Base-by-base conservation (phyloP, 2,329 filamentous ascomycete species). In the Gnomoniopsis smithogilvyi region DNA sequence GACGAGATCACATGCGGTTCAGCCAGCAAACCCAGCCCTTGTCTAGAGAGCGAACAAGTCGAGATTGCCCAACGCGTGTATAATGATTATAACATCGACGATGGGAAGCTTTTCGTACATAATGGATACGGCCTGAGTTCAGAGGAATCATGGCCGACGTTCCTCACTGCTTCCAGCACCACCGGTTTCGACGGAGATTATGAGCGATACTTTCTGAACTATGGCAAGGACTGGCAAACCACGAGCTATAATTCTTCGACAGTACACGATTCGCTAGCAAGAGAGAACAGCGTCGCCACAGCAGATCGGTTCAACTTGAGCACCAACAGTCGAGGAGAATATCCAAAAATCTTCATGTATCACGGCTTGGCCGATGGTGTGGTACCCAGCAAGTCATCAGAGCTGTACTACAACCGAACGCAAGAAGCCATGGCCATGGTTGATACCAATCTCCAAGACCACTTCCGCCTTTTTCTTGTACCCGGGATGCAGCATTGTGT, bases 401-500 rank as follows among this genome's bases (percentile, higher is more conserved):
- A 49, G 10, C 65, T 15, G 38, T 46, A 54, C 38, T 30, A 55
- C n/a, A 47, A 51, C 15, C 19, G 47, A 2, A 17, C 46, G 36
- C 38, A 24, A 14, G n/a, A 22, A 10, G 47, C 36, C 6, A 21
- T 43, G 22, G 15, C 43, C 38, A 21, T 43, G 22, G 15, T 45
- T 22, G 8, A 17, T 21, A 17, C 6, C 2, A 63, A 72, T 0
- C 62, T 67, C 0, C 19, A 7, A 3, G 47, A n/a, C n/a, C 78
- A 80, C 63, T 83, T 62, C 48, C 74, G 81, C 52, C 77, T 74
- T 67, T 84, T 84, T 71, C 74, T 74, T 36, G 74, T 84, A 60
- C 76, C 75, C 7, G 81, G 81, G 7, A 80, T 81, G 71, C 71
- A 67, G 1, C 82, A 84, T 67, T 84, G 81, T 34, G 56, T 64